Evolutionary conservation across 768 basidiomycete genomes (phyloP).

Genomic region (Calocybe indica): DNA sequence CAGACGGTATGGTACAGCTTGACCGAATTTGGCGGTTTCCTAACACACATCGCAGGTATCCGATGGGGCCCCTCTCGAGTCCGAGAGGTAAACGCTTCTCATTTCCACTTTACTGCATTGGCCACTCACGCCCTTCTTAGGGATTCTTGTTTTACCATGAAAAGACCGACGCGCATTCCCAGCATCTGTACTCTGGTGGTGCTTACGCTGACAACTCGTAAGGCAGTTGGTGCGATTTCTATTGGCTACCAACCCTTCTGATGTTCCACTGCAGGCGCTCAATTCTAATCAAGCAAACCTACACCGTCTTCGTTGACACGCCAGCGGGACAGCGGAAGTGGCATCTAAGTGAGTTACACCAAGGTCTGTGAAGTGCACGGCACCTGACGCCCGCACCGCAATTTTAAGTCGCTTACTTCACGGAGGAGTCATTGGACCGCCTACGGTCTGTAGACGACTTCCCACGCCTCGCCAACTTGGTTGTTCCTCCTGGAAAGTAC

Average conservation of each 20-base stretch:
- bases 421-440: constrained; percentile 50
- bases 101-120: not conserved
- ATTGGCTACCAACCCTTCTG: too few species aligned
- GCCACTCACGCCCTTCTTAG: constrained; percentile 26
- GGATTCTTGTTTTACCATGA: constrained; percentile 81
- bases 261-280: too few species aligned
- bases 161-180: constrained; percentile 46
- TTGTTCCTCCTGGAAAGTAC: constrained; percentile 57
- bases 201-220: constrained; percentile 29
- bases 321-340: constrained; percentile 66
- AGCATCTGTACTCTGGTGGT: constrained; percentile 41
- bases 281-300: constrained; percentile 74
- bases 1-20: constrained; percentile 46
- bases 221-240: constrained; percentile 3
- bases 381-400: constrained; percentile 6
- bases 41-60: constrained; percentile 31
- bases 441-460: constrained; percentile 57
- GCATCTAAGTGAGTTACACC: constrained; percentile 61
- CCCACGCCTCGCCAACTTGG: constrained; percentile 44
- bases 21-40: not conserved
- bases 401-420: constrained; percentile 69
- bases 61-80: constrained; percentile 81
- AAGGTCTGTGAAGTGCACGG: not conserved
- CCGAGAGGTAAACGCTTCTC: constrained; percentile 47
- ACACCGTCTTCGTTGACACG: constrained; percentile 71